Conservation (phyloP, 306 rosid genomes). For the Leucaena leucocephala region DNA sequence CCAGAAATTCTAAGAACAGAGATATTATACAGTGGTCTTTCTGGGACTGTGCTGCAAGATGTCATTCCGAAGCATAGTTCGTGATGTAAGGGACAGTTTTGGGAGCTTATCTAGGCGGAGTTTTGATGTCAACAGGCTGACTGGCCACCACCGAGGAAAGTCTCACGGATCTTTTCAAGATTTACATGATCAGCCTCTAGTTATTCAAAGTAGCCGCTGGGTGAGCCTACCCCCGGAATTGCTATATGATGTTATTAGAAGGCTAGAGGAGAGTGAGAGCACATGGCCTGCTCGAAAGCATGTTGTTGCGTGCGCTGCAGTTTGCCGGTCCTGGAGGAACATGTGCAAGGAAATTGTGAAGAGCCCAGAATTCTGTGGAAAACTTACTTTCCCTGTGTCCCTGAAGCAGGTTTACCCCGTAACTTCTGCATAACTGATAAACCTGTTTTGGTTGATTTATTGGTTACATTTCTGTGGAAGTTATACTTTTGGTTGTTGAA, state of each 20-base stretch:
- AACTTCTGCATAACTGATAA: background rate
- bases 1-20: conserved; percentile 36
- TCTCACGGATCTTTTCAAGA: conserved; percentile 81
- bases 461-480: conserved; percentile 14
- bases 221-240: conserved; percentile 84
- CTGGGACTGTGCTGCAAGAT: conserved; percentile 46
- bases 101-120: conserved; percentile 89
- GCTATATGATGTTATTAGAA: conserved; percentile 71
- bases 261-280: conserved; percentile 87
- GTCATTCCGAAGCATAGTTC: conserved; percentile 94
- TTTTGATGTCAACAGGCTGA: conserved; percentile 65
- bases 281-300: conserved; percentile 81
- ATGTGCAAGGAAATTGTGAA: conserved; percentile 88
- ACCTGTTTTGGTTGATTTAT: conserved; percentile 13
- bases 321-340: conserved; percentile 85
- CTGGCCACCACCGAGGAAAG: conserved; percentile 74
- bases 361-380: conserved; percentile 78
- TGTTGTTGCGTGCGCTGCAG: conserved; percentile 87
- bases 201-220: conserved; percentile 79
- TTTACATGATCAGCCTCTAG: conserved; percentile 65
- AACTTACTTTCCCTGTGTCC: conserved; percentile 86
- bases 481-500: background rate
- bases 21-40: conserved; percentile 21
- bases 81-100: conserved; percentile 84
- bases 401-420: conserved; percentile 68